Base-by-base conservation (phyloP, 2,329 filamentous ascomycete species). In the Alternaria angustiovoidea region DNA sequence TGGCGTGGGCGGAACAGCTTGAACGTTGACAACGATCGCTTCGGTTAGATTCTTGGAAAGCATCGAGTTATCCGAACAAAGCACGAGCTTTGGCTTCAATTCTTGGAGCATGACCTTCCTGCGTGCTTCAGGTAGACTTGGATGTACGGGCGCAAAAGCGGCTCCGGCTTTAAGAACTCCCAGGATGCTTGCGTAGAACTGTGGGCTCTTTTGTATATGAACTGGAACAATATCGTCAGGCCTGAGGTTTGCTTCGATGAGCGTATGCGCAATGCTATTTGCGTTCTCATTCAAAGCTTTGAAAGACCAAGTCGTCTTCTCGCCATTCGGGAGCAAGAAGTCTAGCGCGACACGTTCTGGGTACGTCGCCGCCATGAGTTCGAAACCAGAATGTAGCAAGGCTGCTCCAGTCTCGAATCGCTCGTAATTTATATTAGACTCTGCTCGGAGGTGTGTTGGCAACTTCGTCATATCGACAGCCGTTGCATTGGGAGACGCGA, bases 111-210 rank as follows among this genome's bases (percentile, higher is more conserved):
- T 80, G 20, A 76, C 65, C 8, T 63, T 41, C 56, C 74, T 79
- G 6, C 78, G 70, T 34, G 68, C 71, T n/a, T 70, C 63, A 7
- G 78, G 78, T 7, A 78, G 64, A 49, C 72, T 71, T 1, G 72
- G 75, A 62, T 79, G 74, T 34, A 80, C 63, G 7, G 77, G 77
- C 1, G 73, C 68, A 51, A 79, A 80, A 2, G 78, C 77, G 16
- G 71, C 77, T 8, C 78, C 78, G 24, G 76, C 75, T 64, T 79
- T 80, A n/a, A 80, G 68, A n/a, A 79, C 62, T 28, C 76, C 78
- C 1, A 80, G 62, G n/a, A 79, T 70, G 52, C 73, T 75, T 20
- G 75, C 75, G 58, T 79, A 79, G 44, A 74, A 79, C 16, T 70
- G 42, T 1, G 76, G 75, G 39, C 69, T 67, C 54, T 80, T 79